Conservation (phyloP, 768 basidiomycete species). For the Trametes coccinea region DNA sequence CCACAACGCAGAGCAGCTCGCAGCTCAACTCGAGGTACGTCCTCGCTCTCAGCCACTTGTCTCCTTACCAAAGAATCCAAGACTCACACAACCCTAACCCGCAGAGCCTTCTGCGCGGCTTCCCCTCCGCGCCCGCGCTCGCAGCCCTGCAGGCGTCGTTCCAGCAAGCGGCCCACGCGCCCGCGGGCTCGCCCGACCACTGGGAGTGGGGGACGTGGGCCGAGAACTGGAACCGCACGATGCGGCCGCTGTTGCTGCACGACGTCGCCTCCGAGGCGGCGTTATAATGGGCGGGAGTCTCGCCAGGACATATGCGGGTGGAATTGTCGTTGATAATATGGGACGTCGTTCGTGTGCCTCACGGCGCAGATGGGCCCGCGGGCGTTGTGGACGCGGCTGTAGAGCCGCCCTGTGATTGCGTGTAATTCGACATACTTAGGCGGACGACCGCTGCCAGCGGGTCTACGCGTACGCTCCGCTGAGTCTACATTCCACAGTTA, state of each 20-base stretch:
- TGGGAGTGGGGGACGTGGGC: conserved; percentile 80
- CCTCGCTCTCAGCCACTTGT: too few relatives aligned
- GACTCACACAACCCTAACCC: too few relatives aligned
- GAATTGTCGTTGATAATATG: too few relatives aligned
- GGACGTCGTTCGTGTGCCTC: too few relatives aligned
- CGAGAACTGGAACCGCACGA: conserved; percentile 76
- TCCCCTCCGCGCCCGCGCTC: conserved; percentile 58
- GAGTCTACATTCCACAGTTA: too few relatives aligned
- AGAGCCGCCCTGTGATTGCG: too few relatives aligned
- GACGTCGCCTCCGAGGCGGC: conserved; percentile 27
- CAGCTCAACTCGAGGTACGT: conserved; percentile 68
- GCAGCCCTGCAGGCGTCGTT: conserved; percentile 54
- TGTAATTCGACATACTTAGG: too few relatives aligned
- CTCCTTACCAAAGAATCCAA: too few relatives aligned
- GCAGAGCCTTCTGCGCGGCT: conserved; percentile 59
- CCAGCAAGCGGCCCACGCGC: conserved; percentile 16
- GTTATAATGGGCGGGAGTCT: not conserved
- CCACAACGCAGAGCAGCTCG: conserved; percentile 62
- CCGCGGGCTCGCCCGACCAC: conserved; percentile 18
- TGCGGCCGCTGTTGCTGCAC: conserved; percentile 56
- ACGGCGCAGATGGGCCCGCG: too few relatives aligned
- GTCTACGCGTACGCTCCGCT: too few relatives aligned
- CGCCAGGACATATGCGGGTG: not conserved
- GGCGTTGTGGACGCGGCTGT: too few relatives aligned
- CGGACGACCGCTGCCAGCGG: too few relatives aligned